Conservation (phyloP, 805 yeast species). For the Wickerhamiella hasegawae region DNA sequence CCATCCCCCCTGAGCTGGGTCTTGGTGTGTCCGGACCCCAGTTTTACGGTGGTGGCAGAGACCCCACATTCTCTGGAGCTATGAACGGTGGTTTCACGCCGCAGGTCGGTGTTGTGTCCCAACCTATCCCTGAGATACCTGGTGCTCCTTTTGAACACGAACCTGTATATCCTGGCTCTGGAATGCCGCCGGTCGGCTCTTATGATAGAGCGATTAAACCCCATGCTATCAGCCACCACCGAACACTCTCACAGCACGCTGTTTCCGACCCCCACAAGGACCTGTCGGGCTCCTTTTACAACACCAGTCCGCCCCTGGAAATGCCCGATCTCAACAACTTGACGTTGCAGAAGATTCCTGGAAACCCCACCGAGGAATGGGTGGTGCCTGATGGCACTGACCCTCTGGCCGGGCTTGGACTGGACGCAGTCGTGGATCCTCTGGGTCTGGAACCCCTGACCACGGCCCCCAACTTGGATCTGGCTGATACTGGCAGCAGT, state of each 20-base stretch:
- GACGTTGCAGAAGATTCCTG: neutral
- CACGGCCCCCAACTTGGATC: neutral
- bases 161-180: no score
- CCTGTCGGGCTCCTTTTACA: no score
- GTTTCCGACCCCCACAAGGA: no score
- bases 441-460: neutral
- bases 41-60: no score
- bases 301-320: neutral
- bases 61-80: no score
- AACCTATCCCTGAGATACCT: no score
- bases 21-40: no score
- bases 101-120: no score
- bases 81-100: no score
- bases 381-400: neutral
- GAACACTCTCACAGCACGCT: neutral
- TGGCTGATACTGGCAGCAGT: neutral
- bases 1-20: no score
- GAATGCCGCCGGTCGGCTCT: neutral
- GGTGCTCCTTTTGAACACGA: no score
- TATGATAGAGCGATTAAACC: neutral
- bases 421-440: neutral
- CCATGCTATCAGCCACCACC: neutral
- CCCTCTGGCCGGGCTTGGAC: neutral
- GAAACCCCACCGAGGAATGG: neutral
- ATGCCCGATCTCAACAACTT: constrained; percentile 1